Base-by-base conservation (phyloP, 2,329 filamentous ascomycete genomes). In the Venturia aucupariae region DNA sequence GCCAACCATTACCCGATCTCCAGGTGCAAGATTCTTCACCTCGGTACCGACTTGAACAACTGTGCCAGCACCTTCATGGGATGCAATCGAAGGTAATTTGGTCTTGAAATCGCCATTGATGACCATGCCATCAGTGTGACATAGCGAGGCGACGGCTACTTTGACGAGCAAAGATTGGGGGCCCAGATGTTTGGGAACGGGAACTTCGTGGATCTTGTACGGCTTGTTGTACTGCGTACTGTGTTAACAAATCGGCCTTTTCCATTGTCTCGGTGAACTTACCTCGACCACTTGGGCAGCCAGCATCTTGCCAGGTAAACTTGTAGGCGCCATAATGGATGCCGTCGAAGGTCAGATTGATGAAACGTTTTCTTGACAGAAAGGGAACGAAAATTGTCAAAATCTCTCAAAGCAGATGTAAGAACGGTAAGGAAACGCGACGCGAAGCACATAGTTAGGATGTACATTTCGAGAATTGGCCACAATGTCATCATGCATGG, bases 41-140 rank as follows among this genome's bases (percentile, higher is more conserved):
- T 72, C 68, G 0, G 69, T 64, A 2, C 83, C 83, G 3, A 79
- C 66, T 1, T 78, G 76, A 8, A 80, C 80, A 61, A 86, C 77
- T 22, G 82, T 83, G 22, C 83, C 83, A 19, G 81, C 74, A 22
- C 82, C 82, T 72, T 86, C 83, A 70, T 85, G 83, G 0, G 81
- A 86, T 7, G 76, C 81, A 10, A 78, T 85, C 65, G 77, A 76
- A 0, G 84, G 84, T 0, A 86, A 75, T 3, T 71, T 64, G 0
- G 78, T 77, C 7, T 70, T 72, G 70, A 86, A 81, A 57, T 78
- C 72, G 60, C 84, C 84, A 1, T 75, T 69, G 7, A 70, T 68
- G 4, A 85, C 82, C 81, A 86, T 84, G 66, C 73, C 72, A 73
- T 87, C 84, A 0, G 85, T 86, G 74, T 87, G 84, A 74, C 84